A percentile compares a stretch with the other conserved stretches of the same genome.
Conservation (phyloP, 1,139 yeast genomes). For the Zygosaccharomyces sapae region DNA sequence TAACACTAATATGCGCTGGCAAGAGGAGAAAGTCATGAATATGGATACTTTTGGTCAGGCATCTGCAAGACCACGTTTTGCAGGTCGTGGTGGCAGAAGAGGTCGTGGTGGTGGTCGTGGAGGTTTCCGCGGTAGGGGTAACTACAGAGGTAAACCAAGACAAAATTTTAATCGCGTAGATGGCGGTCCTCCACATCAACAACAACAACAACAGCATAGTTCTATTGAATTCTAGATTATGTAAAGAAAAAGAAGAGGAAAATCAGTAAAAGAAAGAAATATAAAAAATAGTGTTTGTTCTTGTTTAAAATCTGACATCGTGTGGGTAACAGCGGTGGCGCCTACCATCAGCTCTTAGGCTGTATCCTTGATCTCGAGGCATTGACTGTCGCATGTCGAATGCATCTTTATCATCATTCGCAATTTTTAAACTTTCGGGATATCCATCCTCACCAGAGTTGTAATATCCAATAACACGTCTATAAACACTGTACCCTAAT, state of each 20-base stretch:
- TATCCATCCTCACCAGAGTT: constrained; percentile 39
- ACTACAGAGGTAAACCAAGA: constrained; percentile 32
- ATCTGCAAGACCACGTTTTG: constrained; percentile 38
- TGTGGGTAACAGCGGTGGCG: constrained; percentile 57
- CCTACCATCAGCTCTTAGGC: constrained; percentile 57
- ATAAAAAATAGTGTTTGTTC: constrained; percentile 2
- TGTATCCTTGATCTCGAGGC: constrained; percentile 41
- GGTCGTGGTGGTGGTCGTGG: constrained; percentile 36
- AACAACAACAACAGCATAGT: constrained; percentile 14
- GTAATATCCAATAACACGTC: constrained; percentile 90
- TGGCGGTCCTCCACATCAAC: constrained; percentile 10
- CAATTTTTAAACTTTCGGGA: constrained; percentile 42
- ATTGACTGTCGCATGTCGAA: constrained; percentile 71
- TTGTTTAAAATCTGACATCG: constrained; percentile 41
- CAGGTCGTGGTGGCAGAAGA: constrained; percentile 39
- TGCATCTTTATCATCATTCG: constrained; percentile 74
- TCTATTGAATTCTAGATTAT: constrained; percentile 11
- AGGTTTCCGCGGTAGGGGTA: constrained; percentile 33
- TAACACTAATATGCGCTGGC: constrained; percentile 51
- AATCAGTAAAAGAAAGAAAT: not conserved
- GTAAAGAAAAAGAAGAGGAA: constrained; percentile 3
- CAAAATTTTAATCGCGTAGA: constrained; percentile 18
- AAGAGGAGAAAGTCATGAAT: constrained; percentile 54
- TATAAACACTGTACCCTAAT: constrained; percentile 75
- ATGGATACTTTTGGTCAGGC: constrained; percentile 62